phyloP scores from a whole-genome alignment of 1,284 basidiomycete genomes.

The Takashimella koratensis region DNA sequence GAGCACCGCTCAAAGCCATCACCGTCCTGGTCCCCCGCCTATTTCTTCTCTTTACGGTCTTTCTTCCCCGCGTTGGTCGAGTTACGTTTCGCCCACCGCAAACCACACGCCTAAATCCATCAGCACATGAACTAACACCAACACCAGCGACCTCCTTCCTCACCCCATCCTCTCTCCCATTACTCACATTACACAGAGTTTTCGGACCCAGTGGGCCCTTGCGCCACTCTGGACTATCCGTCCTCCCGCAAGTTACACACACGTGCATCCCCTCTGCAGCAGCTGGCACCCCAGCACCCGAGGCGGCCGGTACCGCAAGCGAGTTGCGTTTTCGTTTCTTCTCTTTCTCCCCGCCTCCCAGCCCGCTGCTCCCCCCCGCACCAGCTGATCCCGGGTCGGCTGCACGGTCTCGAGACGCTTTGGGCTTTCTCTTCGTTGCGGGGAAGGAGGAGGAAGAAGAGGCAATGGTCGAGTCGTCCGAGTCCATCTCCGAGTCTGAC shows the following conservation, averaged over 20 bases:
- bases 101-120: slow-evolving; percentile 37
- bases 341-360: slow-evolving; percentile 11
- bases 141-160: no score
- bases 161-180: not conserved
- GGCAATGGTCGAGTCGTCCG: not conserved
- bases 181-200: slow-evolving; percentile 48
- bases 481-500: not conserved
- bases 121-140: slow-evolving; percentile 2
- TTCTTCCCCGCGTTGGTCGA: slow-evolving; percentile 33
- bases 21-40: no score
- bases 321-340: slow-evolving; percentile 13
- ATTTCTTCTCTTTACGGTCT: slow-evolving; percentile 18
- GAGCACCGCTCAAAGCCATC: no score
- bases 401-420: not conserved
- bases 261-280: slow-evolving; percentile 41
- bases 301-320: not conserved
- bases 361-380: not conserved
- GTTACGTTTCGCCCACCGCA: slow-evolving; percentile 47
- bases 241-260: slow-evolving; percentile 47
- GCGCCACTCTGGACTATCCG: slow-evolving; percentile 49
- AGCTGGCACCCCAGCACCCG: not conserved
- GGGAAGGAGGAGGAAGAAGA: slow-evolving; percentile 8
- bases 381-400: not conserved
- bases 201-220: slow-evolving; percentile 49
- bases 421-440: slow-evolving; percentile 5